Percentiles rank a stretch among this genome's conserved stretches.
Conservation (phyloP, 225 moss, liverwort and hornwort species). For the Asterella californica region DNA sequence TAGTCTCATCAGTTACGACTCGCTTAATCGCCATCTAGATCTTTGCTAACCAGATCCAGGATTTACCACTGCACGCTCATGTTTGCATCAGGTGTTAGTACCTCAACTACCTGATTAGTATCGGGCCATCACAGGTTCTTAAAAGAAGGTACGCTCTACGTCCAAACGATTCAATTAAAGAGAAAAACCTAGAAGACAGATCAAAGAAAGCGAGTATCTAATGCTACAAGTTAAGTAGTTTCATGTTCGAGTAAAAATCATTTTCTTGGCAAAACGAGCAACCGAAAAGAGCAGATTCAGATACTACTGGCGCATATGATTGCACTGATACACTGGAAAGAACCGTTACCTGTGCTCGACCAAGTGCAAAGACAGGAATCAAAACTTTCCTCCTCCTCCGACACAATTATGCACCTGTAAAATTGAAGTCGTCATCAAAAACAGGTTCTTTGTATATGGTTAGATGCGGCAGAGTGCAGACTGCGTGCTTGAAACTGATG, state of each 20-base stretch:
- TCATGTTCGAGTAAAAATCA: background rate
- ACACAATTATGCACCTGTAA: conserved; percentile 89
- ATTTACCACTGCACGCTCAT: background rate
- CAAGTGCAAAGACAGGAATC: conserved; percentile 96
- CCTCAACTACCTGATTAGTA: too few species aligned
- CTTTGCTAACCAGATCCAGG: background rate
- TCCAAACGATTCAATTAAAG: too few species aligned
- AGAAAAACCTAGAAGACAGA: too few species aligned
- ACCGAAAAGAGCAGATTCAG: background rate
- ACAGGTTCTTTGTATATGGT: background rate
- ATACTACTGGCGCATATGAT: background rate
- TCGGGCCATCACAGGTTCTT: too few species aligned
- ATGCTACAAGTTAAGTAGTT: too few species aligned
- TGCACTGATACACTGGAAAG: background rate
- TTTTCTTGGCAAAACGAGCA: background rate
- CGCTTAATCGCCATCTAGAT: background rate
- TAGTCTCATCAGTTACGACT: too few species aligned
- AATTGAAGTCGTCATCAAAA: background rate
- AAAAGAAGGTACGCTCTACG: too few species aligned
- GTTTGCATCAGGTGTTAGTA: too few species aligned
- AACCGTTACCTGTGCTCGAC: conserved; percentile 78
- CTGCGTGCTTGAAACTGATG: too few species aligned
- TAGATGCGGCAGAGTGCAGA: too few species aligned
- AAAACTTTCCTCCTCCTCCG: conserved; percentile 92
- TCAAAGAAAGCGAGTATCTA: too few species aligned